Evolutionary conservation across 148 eudicot species (phyloP).

Genomic region (Chenopodium berlandieri): DNA sequence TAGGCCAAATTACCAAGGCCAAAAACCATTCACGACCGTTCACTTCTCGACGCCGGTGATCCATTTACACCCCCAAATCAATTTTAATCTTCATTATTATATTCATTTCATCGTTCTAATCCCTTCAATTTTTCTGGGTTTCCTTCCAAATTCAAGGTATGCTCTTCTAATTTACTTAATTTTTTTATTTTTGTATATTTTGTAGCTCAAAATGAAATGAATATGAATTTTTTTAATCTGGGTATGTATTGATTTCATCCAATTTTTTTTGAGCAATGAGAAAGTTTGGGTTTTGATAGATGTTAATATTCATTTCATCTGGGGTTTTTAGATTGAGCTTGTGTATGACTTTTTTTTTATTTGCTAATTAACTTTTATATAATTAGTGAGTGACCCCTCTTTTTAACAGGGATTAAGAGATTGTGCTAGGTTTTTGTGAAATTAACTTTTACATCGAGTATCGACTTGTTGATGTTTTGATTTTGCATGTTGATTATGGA

Average conservation of each 20-base stretch:
- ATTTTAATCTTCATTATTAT: background rate
- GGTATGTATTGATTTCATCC: background rate
- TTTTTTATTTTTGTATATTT: background rate
- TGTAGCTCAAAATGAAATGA: background rate
- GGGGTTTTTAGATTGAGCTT: slow-evolving; percentile 7
- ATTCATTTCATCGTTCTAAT: background rate
- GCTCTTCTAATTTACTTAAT: background rate
- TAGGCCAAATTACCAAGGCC: slow-evolving; percentile 13
- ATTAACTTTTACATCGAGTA: background rate
- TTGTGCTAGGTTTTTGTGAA: background rate
- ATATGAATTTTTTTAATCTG: background rate
- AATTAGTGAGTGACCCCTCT: slow-evolving; percentile 1
- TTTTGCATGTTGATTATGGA: background rate
- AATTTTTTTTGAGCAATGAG: background rate
- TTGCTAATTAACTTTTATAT: background rate
- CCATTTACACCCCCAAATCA: slow-evolving; percentile 13
- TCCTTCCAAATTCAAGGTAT: slow-evolving; percentile 22
- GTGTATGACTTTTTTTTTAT: background rate
- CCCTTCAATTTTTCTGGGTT: background rate
- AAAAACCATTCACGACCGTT: slow-evolving; percentile 20
- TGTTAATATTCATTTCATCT: background rate
- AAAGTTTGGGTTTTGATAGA: background rate
- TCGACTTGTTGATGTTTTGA: background rate
- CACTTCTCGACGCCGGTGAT: slow-evolving; percentile 27
- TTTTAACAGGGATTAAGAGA: background rate